Evolutionary conservation across 345 rosid species (phyloP), one percentile per base, ranked within the genome.

Genomic region (Eucalyptus paniculata): DNA sequence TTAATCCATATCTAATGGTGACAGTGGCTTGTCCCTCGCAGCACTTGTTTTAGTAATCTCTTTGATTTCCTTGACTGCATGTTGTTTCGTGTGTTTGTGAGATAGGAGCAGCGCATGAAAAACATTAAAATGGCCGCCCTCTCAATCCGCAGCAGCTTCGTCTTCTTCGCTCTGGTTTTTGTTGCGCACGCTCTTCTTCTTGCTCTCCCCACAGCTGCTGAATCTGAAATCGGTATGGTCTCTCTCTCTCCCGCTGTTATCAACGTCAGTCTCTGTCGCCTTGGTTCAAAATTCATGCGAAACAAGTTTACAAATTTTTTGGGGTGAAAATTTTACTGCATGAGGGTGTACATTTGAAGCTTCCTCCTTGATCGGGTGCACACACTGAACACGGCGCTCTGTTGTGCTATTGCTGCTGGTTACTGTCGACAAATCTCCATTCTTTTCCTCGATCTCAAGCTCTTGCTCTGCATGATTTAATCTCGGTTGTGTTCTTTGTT

Each of bases 191-290:
- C 17, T 88, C 23, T 88, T 88, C 53, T 89, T 50, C 40, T 89
- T 89, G 50, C 82, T 45, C 21, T 86, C 86, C 87, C 83, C 90
- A 44, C 62, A 21, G 92, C 92, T 87, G 87, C 88, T 87, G 47
- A 58, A 14, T 50, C 89, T 89, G 93, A 93, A 92, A 87, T 32
- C 82, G 94, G 94, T 93, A 92, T 81, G 91, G 28, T 28, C 51
- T 69, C 32, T 51, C n/a, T 21, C 60, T 60, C 40, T 24, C 18
- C 26, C 17, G 50, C 40, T 32, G 26, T 37, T 77, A 26, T 40
- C 85, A 77, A 4, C 58, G 58, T 53, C 58, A 21, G 45, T 21
- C 28, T 37, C 28, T 77, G 47, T 77, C 28, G 83, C 24, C 45
- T 62, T 13, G 69, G 69, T 62, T 62, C 69, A 11, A 77, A 47